A percentile compares a stretch with the other conserved stretches of the same genome.
These are phyloP conservation scores for Daedaleopsis nitida DNA, from an alignment of 768 basidiomycete species.

Conservation along the genomic window DNA sequence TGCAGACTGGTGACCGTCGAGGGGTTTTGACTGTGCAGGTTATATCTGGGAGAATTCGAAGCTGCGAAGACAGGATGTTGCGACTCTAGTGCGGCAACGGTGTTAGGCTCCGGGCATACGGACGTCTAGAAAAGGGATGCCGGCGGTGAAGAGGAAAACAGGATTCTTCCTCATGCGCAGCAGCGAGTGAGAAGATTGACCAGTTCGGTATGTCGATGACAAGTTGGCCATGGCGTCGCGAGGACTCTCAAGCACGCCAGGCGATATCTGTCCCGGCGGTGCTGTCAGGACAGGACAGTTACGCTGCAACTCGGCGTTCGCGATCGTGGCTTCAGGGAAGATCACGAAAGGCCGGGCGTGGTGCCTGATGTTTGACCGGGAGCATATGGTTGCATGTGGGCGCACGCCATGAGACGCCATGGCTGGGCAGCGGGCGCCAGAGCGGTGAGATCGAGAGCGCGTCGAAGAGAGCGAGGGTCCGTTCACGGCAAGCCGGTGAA, in stretches of 20 bases:
- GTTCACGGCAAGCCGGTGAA: slow-evolving; percentile 7
- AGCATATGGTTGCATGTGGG: slow-evolving; percentile 18
- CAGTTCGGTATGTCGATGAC: no score
- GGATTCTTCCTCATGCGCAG: background rate
- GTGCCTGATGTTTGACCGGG: slow-evolving; percentile 19
- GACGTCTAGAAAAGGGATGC: slow-evolving; percentile 4
- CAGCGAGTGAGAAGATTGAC: background rate
- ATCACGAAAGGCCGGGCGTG: slow-evolving; percentile 7
- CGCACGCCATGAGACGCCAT: slow-evolving; percentile 2
- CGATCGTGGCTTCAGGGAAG: slow-evolving; percentile 9
- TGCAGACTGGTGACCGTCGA: background rate
- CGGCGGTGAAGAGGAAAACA: slow-evolving; percentile 10
- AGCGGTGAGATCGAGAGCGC: slow-evolving; percentile 5
- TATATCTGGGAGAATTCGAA: slow-evolving; percentile 6
- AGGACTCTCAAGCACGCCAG: no score
- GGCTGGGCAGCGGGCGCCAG: slow-evolving; percentile 16
- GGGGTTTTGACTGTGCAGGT: background rate
- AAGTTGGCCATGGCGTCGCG: no score
- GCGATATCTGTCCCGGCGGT: background rate
- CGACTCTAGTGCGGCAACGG: slow-evolving; percentile 10
- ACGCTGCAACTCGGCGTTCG: background rate
- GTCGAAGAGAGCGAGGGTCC: slow-evolving; percentile 1
- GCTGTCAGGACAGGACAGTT: background rate
- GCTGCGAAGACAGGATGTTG: slow-evolving; percentile 7
- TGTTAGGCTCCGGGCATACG: slow-evolving; percentile 11